Evolutionary conservation across 1,139 yeast genomes (phyloP), one percentile per base, ranked within the genome.

Genomic region (Suhomyces bokatorum): DNA sequence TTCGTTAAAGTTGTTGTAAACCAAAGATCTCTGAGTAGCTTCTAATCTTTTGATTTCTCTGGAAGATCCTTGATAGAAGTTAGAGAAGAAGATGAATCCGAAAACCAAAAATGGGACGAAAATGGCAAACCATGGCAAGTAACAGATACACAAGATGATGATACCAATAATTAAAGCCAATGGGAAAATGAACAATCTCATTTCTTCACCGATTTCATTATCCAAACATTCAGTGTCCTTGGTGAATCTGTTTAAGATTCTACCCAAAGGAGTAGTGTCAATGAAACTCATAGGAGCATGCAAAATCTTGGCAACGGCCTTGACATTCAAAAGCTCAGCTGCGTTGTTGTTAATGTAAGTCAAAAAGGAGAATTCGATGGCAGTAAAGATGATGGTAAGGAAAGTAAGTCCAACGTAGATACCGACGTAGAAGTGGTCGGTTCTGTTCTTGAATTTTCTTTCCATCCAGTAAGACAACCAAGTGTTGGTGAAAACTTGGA

Each of bases 201-300:
- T 57, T 49, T 73, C 77, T 48, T 73, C 78, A 29, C 76, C 73
- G 49, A 73, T 64, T 54, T 72, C 78, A 51, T 73, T 73, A 54
- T 73, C 78, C 52, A 74, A 67, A 9, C 74, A 64, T 54, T 74
- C 78, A 9, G 78, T 73, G 54, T 74, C 78, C 52, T 70, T 73
- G 8, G 77, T 72, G 52, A 96, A 45, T 85, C 91, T 60, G 58
- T 73, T 73, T 56, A 74, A 63, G 30, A 74, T 66, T 59, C 78
- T 63, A 16, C 78, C 78, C 55, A 72, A 57, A 6, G 78, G 78
- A 39, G 68, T 73, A 13, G 75, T 66, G 56, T 73, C 78, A 60
- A 73, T 64, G 53, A 64, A 73, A 39, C 69, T 60, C 77, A 73
- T 71, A 39, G 78, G 78, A 1, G 73, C 70, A 54, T 70, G 76